phyloP scores from a whole-genome alignment of 192 early-diverging fungal genomes.

The Podochytrium sp. region DNA sequence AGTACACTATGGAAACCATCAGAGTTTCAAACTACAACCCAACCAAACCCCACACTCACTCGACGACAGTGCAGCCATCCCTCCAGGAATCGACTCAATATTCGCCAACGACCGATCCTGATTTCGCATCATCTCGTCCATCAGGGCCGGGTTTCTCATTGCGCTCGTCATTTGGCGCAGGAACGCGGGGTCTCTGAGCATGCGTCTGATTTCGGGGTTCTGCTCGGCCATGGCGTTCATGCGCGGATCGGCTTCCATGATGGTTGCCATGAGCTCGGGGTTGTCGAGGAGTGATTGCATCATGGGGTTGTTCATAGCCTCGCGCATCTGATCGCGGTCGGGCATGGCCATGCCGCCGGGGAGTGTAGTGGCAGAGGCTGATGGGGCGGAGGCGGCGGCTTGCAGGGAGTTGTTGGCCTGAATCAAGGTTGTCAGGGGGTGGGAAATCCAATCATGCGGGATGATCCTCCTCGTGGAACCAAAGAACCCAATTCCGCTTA shows the following conservation, averaged over 20 bases:
- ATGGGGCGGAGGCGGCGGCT: constrained; percentile 4
- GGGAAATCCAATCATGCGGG: background rate
- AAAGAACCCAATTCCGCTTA: background rate
- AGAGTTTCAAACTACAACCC: too few species aligned
- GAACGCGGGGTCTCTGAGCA: constrained; percentile 34
- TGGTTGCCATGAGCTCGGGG: constrained; percentile 33
- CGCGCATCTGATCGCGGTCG: constrained; percentile 9
- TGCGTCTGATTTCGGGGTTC: constrained; percentile 34
- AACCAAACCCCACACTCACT: too few species aligned
- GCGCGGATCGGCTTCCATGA: constrained; percentile 39
- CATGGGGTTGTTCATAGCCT: constrained; percentile 32
- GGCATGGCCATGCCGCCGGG: constrained; percentile 13
- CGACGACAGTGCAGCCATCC: constrained; percentile 31
- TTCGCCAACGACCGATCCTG: constrained; percentile 35
- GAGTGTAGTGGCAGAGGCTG: background rate
- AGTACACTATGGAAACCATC: constrained; percentile 20
- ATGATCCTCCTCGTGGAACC: background rate
- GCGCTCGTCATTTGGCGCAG: constrained; percentile 30
- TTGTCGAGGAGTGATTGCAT: constrained; percentile 32
- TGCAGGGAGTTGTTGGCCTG: background rate
- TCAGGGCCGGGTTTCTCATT: constrained; percentile 33
- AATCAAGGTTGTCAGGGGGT: background rate
- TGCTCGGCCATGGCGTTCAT: constrained; percentile 28
- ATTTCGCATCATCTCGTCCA: constrained; percentile 43
- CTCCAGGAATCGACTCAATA: constrained; percentile 37